These are phyloP conservation scores for Ligustrum vulgare DNA, from an alignment of 257 asterid genomes.

Conservation along the genomic window DNA sequence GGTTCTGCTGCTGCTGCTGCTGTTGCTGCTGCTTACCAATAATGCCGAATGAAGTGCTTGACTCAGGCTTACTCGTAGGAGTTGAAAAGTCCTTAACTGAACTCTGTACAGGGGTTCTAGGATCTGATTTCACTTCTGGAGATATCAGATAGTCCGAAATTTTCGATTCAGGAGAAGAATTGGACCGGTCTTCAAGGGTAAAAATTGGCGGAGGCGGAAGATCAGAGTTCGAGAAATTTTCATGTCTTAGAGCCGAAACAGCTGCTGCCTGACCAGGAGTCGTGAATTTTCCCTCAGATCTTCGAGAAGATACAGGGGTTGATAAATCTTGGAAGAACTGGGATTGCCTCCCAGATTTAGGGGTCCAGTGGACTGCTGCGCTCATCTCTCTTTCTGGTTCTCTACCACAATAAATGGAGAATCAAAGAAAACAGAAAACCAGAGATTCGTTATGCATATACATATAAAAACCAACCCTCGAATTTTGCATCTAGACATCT, in stretches of 20 bases:
- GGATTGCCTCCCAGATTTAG: constrained; percentile 82
- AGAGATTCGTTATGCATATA: neutral
- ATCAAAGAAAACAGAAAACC: neutral
- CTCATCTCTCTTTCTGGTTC: constrained; percentile 48
- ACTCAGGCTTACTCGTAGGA: constrained; percentile 73
- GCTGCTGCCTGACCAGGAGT: constrained; percentile 97
- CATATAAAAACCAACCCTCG: neutral
- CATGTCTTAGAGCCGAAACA: constrained; percentile 95
- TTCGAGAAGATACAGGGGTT: constrained; percentile 73
- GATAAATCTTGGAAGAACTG: constrained; percentile 85
- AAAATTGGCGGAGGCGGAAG: constrained; percentile 93
- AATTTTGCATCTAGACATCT: neutral
- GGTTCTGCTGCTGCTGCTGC: constrained; percentile 62
- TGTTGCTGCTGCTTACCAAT: constrained; percentile 61
- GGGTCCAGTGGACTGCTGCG: constrained; percentile 56
- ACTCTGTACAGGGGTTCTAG: constrained; percentile 57
- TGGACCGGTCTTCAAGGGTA: constrained; percentile 84
- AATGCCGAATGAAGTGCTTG: constrained; percentile 62
- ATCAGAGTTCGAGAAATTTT: constrained; percentile 83
- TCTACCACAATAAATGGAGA: constrained; percentile 23
- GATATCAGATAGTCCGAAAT: constrained; percentile 63
- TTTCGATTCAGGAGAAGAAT: constrained; percentile 79
- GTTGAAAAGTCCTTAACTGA: constrained; percentile 59
- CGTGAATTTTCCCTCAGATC: constrained; percentile 63
- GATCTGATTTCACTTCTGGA: constrained; percentile 73